Conservation (phyloP, 2,329 filamentous ascomycete genomes). For the Clonostachys chloroleuca region DNA sequence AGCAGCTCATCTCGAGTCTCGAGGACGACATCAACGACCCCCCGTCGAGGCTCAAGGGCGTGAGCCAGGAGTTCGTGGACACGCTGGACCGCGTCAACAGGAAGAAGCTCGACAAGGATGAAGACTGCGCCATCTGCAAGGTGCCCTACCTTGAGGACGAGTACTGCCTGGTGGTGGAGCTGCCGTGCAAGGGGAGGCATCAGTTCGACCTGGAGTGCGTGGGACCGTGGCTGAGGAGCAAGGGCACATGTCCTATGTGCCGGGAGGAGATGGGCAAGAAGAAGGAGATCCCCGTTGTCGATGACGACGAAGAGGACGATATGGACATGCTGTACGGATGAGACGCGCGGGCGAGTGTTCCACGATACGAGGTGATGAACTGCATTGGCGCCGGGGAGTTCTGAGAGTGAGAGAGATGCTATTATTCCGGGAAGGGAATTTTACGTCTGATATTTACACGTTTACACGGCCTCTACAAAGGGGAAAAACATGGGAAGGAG, state of each 20-base stretch:
- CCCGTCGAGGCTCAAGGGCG: conserved; percentile 46
- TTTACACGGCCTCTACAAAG: too few relatives aligned
- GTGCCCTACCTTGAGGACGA: conserved; percentile 57
- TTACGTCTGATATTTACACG: background rate
- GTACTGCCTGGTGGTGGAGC: conserved; percentile 59
- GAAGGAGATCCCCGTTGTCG: conserved; percentile 35
- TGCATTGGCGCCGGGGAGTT: background rate
- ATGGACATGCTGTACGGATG: conserved; percentile 42
- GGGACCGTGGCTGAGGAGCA: conserved; percentile 58
- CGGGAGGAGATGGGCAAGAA: conserved; percentile 55
- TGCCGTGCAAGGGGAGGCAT: conserved; percentile 56
- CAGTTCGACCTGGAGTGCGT: conserved; percentile 65
- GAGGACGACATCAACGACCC: conserved; percentile 47
- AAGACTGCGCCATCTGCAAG: conserved; percentile 59
- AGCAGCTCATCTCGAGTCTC: conserved; percentile 39
- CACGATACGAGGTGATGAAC: too few relatives aligned
- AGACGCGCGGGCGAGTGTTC: conserved; percentile 1
- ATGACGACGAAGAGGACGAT: conserved; percentile 45
- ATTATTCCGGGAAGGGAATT: background rate
- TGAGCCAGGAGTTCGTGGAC: conserved; percentile 56
- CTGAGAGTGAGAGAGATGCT: background rate
- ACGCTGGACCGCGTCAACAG: conserved; percentile 51
- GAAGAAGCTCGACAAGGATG: conserved; percentile 43
- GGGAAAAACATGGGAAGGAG: too few relatives aligned
- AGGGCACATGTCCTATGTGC: conserved; percentile 62